phyloP scores from a whole-genome alignment of 1,284 basidiomycete genomes.

The Pseudomicrostroma phylloplanum region DNA sequence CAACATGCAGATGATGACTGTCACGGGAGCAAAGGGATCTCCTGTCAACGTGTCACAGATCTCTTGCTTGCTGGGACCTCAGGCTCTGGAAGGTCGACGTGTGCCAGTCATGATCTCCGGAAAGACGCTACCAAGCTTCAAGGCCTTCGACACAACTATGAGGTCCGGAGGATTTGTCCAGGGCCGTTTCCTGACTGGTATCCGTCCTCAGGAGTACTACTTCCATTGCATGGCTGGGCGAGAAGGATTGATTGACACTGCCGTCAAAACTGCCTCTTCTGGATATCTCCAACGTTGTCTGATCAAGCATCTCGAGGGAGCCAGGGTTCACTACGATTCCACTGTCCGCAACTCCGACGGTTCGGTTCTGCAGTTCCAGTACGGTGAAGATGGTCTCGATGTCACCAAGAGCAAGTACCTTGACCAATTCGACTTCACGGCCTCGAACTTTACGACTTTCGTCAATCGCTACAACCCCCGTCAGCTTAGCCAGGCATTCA shows the following conservation, averaged over 20 bases:
- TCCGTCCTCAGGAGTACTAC: constrained; percentile 98
- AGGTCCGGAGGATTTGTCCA: constrained; percentile 98
- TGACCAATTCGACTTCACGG: constrained; percentile 86
- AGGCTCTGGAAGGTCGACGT: constrained; percentile 94
- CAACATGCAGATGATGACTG: constrained; percentile 99
- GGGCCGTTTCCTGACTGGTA: constrained; percentile 97
- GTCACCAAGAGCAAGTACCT: constrained; percentile 68
- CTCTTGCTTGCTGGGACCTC: constrained; percentile 91
- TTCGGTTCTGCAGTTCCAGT: constrained; percentile 90
- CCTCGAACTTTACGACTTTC: constrained; percentile 76
- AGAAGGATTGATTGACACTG: constrained; percentile 97
- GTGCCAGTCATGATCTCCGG: constrained; percentile 99
- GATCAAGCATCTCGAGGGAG: constrained; percentile 96
- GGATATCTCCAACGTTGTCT: constrained; percentile 96
- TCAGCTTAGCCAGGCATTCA: constrained; percentile 52
- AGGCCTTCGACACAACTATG: constrained; percentile 90
- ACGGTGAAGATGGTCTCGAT: constrained; percentile 93
- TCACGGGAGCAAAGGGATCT: constrained; percentile 95
- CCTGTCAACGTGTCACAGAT: constrained; percentile 97
- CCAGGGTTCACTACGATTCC: constrained; percentile 94
- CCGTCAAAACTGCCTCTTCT: constrained; percentile 97
- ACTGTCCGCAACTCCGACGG: constrained; percentile 93
- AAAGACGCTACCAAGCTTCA: constrained; percentile 96
- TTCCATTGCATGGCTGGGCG: constrained; percentile 99
- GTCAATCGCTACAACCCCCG: constrained; percentile 64